phyloP scores from a whole-genome alignment of 768 basidiomycete species.

The Aureoboletus auriporus region DNA sequence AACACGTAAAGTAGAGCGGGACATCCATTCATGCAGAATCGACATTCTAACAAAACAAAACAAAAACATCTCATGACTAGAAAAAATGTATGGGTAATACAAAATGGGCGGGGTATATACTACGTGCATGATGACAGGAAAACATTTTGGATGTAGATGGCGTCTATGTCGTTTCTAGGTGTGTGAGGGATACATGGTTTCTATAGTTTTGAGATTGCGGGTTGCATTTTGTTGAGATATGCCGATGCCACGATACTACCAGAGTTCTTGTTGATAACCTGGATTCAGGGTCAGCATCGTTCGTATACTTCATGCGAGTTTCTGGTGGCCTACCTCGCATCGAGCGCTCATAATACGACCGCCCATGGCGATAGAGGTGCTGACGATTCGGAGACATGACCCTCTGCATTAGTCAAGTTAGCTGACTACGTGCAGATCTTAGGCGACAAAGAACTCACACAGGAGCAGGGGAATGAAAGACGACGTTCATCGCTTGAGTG shows the following conservation, averaged over 20 bases:
- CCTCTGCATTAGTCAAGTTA: slow-evolving; percentile 39
- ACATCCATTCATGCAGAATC: neutral
- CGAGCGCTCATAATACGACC: slow-evolving; percentile 65
- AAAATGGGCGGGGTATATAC: slow-evolving; percentile 19
- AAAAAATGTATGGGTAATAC: slow-evolving; percentile 16
- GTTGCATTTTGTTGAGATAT: slow-evolving; percentile 73
- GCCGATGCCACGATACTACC: slow-evolving; percentile 63
- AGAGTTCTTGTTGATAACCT: slow-evolving; percentile 58
- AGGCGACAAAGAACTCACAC: slow-evolving; percentile 38
- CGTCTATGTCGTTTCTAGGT: slow-evolving; percentile 16
- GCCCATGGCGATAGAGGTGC: slow-evolving; percentile 65
- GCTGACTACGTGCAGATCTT: slow-evolving; percentile 2
- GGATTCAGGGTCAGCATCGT: slow-evolving; percentile 1
- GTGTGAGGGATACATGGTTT: slow-evolving; percentile 3
- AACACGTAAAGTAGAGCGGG: no score
- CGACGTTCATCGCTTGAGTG: slow-evolving; percentile 65
- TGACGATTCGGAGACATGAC: slow-evolving; percentile 53
- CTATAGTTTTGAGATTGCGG: slow-evolving; percentile 45
- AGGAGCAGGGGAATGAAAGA: slow-evolving; percentile 67
- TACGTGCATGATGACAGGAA: slow-evolving; percentile 11
- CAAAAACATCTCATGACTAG: slow-evolving; percentile 2
- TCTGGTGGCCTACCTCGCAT: slow-evolving; percentile 52
- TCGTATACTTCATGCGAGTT: neutral
- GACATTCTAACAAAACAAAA: neutral
- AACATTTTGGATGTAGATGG: slow-evolving; percentile 16